These are phyloP conservation scores for Diaporthe helianthi DNA, from an alignment of 2,329 filamentous ascomycete genomes.

Conservation along the genomic window DNA sequence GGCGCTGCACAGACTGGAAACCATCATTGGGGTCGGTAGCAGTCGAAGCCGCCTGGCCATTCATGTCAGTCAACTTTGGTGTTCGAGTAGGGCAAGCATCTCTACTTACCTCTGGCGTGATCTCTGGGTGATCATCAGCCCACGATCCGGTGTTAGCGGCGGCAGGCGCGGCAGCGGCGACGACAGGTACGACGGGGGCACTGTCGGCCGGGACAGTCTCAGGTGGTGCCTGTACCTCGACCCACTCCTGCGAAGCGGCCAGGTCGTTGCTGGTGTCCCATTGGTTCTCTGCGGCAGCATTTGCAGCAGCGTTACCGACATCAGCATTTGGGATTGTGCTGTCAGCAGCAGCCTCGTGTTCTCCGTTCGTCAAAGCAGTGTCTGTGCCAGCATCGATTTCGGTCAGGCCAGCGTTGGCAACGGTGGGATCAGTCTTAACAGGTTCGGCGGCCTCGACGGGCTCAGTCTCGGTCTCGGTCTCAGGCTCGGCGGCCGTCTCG, in stretches of 20 bases:
- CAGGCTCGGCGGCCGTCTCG: conserved; percentile 42
- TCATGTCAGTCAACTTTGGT: conserved; percentile 20
- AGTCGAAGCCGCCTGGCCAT: conserved; percentile 40
- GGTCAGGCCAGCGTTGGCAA: conserved; percentile 70
- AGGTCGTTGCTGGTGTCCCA: conserved; percentile 64
- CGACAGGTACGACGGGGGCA: conserved; percentile 66
- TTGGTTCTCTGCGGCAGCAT: conserved; percentile 68
- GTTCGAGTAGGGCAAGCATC: neutral
- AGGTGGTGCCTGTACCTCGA: conserved; percentile 71
- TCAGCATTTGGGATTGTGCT: conserved; percentile 56
- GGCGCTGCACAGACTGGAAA: conserved; percentile 74
- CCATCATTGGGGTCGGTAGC: conserved; percentile 64
- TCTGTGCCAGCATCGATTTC: conserved; percentile 65
- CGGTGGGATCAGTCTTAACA: conserved; percentile 67
- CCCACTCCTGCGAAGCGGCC: conserved; percentile 71
- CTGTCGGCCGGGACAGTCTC: conserved; percentile 78
- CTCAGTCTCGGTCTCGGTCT: conserved; percentile 44
- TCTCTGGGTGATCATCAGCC: conserved; percentile 79
- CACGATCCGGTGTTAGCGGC: conserved; percentile 70
- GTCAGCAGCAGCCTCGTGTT: conserved; percentile 41
- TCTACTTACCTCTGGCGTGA: conserved; percentile 45
- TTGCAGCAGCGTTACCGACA: conserved; percentile 60
- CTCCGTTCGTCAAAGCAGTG: conserved; percentile 47
- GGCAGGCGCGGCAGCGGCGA: conserved; percentile 64
- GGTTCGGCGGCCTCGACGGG: conserved; percentile 40